Evolutionary conservation across 805 yeast genomes (phyloP).

Genomic region (Monosporozyma aquatica): DNA sequence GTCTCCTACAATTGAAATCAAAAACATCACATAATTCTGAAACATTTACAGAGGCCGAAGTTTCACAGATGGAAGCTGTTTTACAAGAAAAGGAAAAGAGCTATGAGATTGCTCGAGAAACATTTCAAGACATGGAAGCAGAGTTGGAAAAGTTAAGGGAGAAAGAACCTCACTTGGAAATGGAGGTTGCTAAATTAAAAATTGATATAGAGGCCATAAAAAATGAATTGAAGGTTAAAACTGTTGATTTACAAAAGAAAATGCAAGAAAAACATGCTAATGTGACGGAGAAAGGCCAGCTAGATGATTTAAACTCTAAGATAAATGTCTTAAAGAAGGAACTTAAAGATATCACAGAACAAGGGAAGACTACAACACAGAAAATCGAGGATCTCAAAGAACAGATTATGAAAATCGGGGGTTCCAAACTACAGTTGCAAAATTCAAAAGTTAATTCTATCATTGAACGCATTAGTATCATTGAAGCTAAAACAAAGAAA

Average conservation of each 20-base stretch:
- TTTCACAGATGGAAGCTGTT: slow-evolving; percentile 44
- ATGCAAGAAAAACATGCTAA: slow-evolving; percentile 13
- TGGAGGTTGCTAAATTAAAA: slow-evolving; percentile 45
- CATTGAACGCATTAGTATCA: slow-evolving; percentile 53
- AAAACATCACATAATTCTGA: slow-evolving; percentile 26
- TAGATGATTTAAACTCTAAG: slow-evolving; percentile 12
- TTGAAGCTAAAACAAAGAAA: slow-evolving; percentile 46
- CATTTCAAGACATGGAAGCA: slow-evolving; percentile 49
- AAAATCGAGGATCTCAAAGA: slow-evolving; percentile 58
- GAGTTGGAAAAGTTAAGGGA: slow-evolving; percentile 51
- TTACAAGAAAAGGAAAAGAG: slow-evolving; percentile 44
- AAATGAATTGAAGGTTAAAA: slow-evolving; percentile 42
- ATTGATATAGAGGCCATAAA: slow-evolving; percentile 58
- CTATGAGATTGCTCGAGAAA: slow-evolving; percentile 40
- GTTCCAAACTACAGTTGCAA: slow-evolving; percentile 70
- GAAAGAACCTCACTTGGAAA: slow-evolving; percentile 61
- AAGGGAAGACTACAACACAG: slow-evolving; percentile 42
- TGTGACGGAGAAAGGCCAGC: slow-evolving; percentile 29
- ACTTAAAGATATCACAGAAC: slow-evolving; percentile 38
- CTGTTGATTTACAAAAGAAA: slow-evolving; percentile 36
- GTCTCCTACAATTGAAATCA: slow-evolving; percentile 58
- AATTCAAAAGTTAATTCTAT: slow-evolving; percentile 74
- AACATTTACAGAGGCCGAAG: slow-evolving; percentile 42
- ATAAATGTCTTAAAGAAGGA: slow-evolving; percentile 33
- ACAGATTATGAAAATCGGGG: slow-evolving; percentile 84